Evolutionary conservation across 805 yeast species (phyloP).

Genomic region (Monosporozyma siamensis): DNA sequence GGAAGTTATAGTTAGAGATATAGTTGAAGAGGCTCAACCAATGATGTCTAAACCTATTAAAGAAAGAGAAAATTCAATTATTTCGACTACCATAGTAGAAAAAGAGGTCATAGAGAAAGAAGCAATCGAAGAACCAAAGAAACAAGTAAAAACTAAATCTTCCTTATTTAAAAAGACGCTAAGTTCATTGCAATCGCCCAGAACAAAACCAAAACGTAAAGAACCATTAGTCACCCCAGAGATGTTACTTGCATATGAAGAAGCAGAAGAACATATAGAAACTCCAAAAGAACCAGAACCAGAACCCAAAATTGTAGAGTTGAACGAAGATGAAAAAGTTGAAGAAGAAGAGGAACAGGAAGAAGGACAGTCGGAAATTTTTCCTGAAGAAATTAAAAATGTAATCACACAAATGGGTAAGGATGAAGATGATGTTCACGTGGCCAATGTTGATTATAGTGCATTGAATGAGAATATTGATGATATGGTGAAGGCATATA

Average conservation of each 20-base stretch:
- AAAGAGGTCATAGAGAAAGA: not conserved
- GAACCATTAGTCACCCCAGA: slow-evolving; percentile 7
- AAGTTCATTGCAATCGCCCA: no score
- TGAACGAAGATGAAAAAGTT: slow-evolving; percentile 4
- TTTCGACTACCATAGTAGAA: not conserved
- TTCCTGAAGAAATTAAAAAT: slow-evolving; percentile 11
- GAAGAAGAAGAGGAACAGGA: slow-evolving; percentile 1
- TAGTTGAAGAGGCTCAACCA: not conserved
- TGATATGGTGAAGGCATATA: slow-evolving; percentile 52
- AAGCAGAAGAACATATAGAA: no score
- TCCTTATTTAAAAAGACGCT: no score
- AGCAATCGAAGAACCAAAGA: not conserved
- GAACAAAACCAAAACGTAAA: slow-evolving; percentile 2
- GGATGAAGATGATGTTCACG: slow-evolving; percentile 8
- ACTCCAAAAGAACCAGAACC: no score
- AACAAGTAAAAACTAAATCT: no score
- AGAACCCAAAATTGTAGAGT: no score
- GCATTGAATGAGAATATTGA: slow-evolving; percentile 40
- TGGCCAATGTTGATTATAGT: slow-evolving; percentile 33
- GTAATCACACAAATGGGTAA: slow-evolving; percentile 6
- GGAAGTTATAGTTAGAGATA: not conserved
- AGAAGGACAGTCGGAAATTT: slow-evolving; percentile 2
- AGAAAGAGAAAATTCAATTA: not conserved
- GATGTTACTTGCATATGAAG: slow-evolving; percentile 4
- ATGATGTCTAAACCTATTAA: no score